phyloP scores from a whole-genome alignment of 495 filamentous ascomycete genomes.

The Choiromyces venosus region DNA sequence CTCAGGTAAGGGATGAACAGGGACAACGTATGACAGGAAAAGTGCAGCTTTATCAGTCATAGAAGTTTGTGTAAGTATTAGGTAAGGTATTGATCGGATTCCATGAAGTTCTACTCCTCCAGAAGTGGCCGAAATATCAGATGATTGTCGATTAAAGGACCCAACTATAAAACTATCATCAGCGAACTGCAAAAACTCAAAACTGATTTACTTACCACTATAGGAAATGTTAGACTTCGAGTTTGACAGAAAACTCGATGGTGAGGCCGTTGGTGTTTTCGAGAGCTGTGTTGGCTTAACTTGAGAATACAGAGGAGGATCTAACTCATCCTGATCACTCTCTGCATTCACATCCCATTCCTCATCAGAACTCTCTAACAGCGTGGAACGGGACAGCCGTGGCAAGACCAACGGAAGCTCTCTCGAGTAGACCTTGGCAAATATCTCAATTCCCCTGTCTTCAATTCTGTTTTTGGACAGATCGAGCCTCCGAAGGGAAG shows the following conservation, averaged over 20 bases:
- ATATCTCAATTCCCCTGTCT: slow-evolving; percentile 35
- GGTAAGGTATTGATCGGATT: slow-evolving; percentile 34
- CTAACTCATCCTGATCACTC: slow-evolving; percentile 19
- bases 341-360: slow-evolving; percentile 26
- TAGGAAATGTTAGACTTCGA: slow-evolving; percentile 19
- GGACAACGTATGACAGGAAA: slow-evolving; percentile 37
- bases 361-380: slow-evolving; percentile 31
- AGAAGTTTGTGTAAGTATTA: slow-evolving; percentile 31
- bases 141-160: slow-evolving; percentile 7
- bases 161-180: slow-evolving; percentile 12
- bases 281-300: slow-evolving; percentile 12
- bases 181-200: neutral
- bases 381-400: slow-evolving; percentile 7
- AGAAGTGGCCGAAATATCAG: slow-evolving; percentile 7
- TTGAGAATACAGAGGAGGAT: slow-evolving; percentile 6
- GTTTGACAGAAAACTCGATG: slow-evolving; percentile 12
- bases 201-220: slow-evolving; percentile 12
- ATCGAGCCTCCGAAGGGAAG: slow-evolving; percentile 32
- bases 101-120: slow-evolving; percentile 28
- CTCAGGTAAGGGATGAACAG: slow-evolving; percentile 27
- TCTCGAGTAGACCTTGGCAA: slow-evolving; percentile 31
- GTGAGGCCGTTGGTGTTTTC: slow-evolving; percentile 2
- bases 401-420: slow-evolving; percentile 31
- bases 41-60: slow-evolving; percentile 33
- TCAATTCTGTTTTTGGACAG: slow-evolving; percentile 38